These are phyloP conservation scores for Globisporangium cederbergense DNA, from an alignment of 352 stramenopile genomes.

Conservation along the genomic window DNA sequence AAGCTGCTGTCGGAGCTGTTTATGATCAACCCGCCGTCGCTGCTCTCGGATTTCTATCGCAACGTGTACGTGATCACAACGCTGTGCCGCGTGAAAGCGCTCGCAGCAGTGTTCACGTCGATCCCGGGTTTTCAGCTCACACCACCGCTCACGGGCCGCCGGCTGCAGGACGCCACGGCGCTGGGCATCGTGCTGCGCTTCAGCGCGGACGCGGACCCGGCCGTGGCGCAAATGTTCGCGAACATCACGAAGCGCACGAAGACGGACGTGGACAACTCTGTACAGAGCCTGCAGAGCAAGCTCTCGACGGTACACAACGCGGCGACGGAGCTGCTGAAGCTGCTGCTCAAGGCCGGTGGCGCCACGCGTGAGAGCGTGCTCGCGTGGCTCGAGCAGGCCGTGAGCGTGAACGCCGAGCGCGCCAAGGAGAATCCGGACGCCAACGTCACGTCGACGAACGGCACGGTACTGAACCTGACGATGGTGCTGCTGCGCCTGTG, in stretches of 20 bases:
- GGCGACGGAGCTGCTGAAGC: conserved; percentile 59
- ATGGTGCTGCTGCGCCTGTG: conserved; percentile 76
- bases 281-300: conserved; percentile 60
- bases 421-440: conserved; percentile 79
- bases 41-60: conserved; percentile 74
- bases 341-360: conserved; percentile 62
- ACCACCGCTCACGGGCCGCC: conserved; percentile 52
- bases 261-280: conserved; percentile 72
- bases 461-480: conserved; percentile 79
- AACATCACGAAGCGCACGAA: conserved; percentile 85
- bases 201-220: conserved; percentile 64
- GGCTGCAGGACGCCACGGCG: conserved; percentile 77
- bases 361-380: conserved; percentile 57
- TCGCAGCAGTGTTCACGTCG: conserved; percentile 57
- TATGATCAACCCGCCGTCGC: conserved; percentile 67
- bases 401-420: conserved; percentile 69
- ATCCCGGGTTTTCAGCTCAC: conserved; percentile 75
- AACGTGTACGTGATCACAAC: conserved; percentile 66
- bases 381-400: conserved; percentile 69
- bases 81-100: conserved; percentile 62
- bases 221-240: conserved; percentile 75
- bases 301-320: conserved; percentile 65
- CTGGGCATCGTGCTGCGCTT: conserved; percentile 74
- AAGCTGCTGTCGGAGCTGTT: conserved; percentile 80
- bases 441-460: conserved; percentile 58